Evolutionary conservation across 2,329 filamentous ascomycete genomes (phyloP).

Genomic region (Byssochlamys sp.): DNA sequence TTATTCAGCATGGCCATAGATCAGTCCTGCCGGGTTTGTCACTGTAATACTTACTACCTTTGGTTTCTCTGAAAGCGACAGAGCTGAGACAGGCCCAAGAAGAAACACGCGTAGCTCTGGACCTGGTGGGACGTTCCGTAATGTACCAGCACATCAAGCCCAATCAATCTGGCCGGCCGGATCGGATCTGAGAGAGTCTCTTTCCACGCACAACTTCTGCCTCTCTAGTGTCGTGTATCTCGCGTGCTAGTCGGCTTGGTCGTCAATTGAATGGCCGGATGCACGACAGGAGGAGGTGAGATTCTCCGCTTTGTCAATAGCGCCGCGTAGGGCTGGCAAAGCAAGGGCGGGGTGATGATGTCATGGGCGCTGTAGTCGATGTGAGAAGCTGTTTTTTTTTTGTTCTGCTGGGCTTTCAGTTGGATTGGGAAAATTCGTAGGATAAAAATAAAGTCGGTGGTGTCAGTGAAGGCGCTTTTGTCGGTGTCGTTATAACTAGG

Average conservation of each 20-base stretch:
- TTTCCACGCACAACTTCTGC: background rate
- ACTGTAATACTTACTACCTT: background rate
- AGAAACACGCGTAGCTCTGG: background rate
- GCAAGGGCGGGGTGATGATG: conserved; percentile 5
- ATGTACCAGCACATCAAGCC: background rate
- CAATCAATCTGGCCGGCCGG: background rate
- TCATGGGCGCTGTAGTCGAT: background rate
- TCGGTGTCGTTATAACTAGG: background rate
- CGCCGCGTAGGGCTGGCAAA: background rate
- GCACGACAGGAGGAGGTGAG: background rate
- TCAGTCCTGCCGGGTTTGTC: background rate
- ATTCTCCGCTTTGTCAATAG: background rate
- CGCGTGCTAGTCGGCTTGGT: background rate
- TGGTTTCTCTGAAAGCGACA: background rate
- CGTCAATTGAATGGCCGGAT: background rate
- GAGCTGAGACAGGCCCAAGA: background rate
- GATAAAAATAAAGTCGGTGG: background rate
- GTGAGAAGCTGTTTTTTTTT: background rate
- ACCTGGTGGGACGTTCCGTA: background rate
- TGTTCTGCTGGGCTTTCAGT: background rate
- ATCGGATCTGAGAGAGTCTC: background rate
- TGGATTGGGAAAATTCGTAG: background rate
- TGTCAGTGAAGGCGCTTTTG: too few species aligned
- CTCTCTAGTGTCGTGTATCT: background rate
- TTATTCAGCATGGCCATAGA: background rate